phyloP scores from a whole-genome alignment of 2,329 filamentous ascomycete species.

The Penicillium oxalicum region DNA sequence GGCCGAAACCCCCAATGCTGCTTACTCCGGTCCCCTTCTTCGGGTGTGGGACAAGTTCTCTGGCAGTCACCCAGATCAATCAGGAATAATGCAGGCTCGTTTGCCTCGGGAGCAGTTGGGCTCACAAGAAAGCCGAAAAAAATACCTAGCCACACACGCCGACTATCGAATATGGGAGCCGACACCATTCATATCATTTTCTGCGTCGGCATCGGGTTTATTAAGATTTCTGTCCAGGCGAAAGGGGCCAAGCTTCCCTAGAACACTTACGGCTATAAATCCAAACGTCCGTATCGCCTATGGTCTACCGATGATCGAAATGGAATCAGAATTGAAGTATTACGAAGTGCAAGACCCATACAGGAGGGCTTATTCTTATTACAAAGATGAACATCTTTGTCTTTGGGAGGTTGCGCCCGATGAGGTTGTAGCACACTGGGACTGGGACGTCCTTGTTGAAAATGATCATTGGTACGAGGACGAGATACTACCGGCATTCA shows the following conservation, averaged over 20 bases:
- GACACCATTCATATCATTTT: constrained; percentile 1
- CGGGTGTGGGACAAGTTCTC: neutral
- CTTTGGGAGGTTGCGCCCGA: neutral
- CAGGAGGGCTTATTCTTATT: neutral
- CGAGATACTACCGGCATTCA: neutral
- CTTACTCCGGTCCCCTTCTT: neutral
- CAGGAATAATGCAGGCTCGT: neutral
- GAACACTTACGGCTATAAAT: neutral
- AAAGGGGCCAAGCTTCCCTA: neutral
- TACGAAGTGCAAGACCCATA: neutral
- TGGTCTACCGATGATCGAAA: neutral
- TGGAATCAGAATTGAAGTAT: neutral
- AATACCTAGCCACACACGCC: neutral
- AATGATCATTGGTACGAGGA: neutral
- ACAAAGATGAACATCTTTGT: neutral
- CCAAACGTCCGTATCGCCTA: neutral
- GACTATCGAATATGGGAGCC: neutral
- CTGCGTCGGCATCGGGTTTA: neutral
- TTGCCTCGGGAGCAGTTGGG: neutral
- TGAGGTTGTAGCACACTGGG: neutral
- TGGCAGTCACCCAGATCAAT: neutral
- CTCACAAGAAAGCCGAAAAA: neutral
- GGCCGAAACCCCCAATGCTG: neutral
- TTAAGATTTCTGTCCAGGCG: neutral
- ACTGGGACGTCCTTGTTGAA: neutral